phyloP scores from a whole-genome alignment of 2,329 filamentous ascomycete genomes.

The Claviceps sp. region DNA sequence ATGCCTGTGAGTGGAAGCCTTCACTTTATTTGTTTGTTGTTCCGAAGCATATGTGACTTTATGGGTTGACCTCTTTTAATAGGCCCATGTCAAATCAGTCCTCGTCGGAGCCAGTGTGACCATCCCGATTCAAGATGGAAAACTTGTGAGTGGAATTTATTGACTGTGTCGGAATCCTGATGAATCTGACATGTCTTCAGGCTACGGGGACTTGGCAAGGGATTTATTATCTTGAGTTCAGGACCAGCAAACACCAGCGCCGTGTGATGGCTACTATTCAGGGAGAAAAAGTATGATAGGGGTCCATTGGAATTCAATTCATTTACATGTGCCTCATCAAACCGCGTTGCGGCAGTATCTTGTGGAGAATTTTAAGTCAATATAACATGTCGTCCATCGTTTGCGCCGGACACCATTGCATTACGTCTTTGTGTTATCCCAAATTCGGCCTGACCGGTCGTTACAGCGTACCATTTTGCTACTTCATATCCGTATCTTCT shows the following conservation, averaged over 20 bases:
- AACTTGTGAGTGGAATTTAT: conserved; percentile 37
- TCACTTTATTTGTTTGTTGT: not conserved
- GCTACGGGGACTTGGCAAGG: conserved; percentile 66
- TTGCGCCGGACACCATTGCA: conserved; percentile 25
- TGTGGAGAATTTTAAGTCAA: conserved; percentile 2
- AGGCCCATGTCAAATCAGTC: conserved; percentile 88
- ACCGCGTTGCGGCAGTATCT: not conserved
- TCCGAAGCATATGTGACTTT: not conserved
- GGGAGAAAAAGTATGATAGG: conserved; percentile 52
- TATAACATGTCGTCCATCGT: conserved; percentile 4
- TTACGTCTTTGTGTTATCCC: conserved; percentile 11
- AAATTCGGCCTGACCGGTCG: conserved; percentile 9
- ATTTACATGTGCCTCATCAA: not conserved
- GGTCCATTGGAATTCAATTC: not conserved
- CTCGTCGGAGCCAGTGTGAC: conserved; percentile 80
- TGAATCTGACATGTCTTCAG: conserved; percentile 16
- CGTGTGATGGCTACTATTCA: conserved; percentile 89
- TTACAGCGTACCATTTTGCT: conserved; percentile 27
- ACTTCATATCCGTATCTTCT: conserved; percentile 48
- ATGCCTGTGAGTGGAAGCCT: conserved; percentile 58
- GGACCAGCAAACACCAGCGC: conserved; percentile 59
- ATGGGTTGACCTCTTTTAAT: conserved; percentile 1
- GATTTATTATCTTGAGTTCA: conserved; percentile 91
- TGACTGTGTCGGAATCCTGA: not conserved
- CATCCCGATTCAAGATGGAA: conserved; percentile 81